These are phyloP conservation scores for Aspergillus texensis DNA, from an alignment of 2,329 filamentous ascomycete species.

Conservation along the genomic window DNA sequence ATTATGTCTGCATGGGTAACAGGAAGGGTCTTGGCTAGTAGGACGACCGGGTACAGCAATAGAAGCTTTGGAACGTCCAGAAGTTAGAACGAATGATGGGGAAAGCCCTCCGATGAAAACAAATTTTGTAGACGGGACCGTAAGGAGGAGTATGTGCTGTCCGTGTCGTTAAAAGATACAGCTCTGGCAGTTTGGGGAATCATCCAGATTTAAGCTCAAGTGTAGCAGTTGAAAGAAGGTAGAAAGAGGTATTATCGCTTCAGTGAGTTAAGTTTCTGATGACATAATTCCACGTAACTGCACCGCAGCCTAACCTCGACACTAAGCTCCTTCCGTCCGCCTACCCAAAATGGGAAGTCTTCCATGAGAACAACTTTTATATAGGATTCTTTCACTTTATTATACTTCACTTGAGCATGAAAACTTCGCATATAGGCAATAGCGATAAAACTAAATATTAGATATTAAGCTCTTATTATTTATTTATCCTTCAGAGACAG, in stretches of 20 bases:
- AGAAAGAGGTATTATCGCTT: neutral
- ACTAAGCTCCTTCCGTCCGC: neutral
- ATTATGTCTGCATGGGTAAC: slow-evolving; percentile 31
- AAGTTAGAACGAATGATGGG: neutral
- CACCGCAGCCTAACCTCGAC: slow-evolving; percentile 23
- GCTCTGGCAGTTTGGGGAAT: slow-evolving; percentile 9
- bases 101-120: neutral
- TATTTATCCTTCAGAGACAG: neutral
- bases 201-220: slow-evolving; percentile 20
- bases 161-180: slow-evolving; percentile 13
- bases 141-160: slow-evolving; percentile 8
- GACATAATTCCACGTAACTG: slow-evolving; percentile 32
- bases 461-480: neutral
- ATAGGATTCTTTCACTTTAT: neutral
- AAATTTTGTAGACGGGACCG: neutral
- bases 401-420: neutral
- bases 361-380: too few species aligned
- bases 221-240: slow-evolving; percentile 20
- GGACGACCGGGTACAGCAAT: slow-evolving; percentile 16
- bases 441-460: neutral
- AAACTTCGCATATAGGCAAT: neutral
- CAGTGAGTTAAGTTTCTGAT: slow-evolving; percentile 24
- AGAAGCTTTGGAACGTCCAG: slow-evolving; percentile 9
- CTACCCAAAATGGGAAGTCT: neutral
- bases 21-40: slow-evolving; percentile 17